Conservation (phyloP, 2,329 filamentous ascomycete genomes). For the Torrubiella hemipterigena region DNA sequence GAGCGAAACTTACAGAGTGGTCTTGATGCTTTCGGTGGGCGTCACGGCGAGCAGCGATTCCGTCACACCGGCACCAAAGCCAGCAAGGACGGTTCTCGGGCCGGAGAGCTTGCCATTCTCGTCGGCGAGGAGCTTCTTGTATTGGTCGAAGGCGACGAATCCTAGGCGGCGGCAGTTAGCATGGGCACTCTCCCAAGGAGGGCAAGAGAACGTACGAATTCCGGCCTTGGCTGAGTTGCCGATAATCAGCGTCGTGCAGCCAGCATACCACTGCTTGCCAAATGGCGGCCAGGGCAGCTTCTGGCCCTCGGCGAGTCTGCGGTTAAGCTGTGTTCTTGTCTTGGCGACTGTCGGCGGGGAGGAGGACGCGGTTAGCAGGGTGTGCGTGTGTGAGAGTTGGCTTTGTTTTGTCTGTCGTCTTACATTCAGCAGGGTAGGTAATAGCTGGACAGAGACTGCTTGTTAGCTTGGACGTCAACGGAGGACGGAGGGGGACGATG, state of each 20-base stretch:
- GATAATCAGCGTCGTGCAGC: constrained; percentile 92
- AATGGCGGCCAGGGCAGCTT: constrained; percentile 95
- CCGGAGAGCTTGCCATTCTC: constrained; percentile 80
- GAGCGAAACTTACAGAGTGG: constrained; percentile 60
- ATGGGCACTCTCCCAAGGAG: neutral
- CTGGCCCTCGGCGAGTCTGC: constrained; percentile 63
- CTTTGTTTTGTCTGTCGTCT: constrained; percentile 21
- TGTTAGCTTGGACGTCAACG: too few relatives aligned
- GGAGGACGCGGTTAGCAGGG: constrained; percentile 4
- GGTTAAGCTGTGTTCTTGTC: constrained; percentile 87
- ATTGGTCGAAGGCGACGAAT: constrained; percentile 94
- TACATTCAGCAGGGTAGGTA: constrained; percentile 90
- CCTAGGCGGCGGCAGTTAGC: constrained; percentile 29
- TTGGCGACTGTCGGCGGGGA: constrained; percentile 58
- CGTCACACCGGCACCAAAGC: constrained; percentile 88
- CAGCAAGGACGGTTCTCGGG: constrained; percentile 80
- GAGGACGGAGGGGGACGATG: too few relatives aligned
- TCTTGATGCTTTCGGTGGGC: constrained; percentile 97
- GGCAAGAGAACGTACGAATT: constrained; percentile 52
- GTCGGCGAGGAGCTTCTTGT: constrained; percentile 74
- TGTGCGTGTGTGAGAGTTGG: too few relatives aligned
- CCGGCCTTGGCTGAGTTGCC: constrained; percentile 95
- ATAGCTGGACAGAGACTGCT: constrained; percentile 41
- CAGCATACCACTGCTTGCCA: constrained; percentile 90
- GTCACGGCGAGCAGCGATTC: constrained; percentile 91